phyloP scores from a whole-genome alignment of 2,329 filamentous ascomycete genomes.

The Penicillium hesseltinei region DNA sequence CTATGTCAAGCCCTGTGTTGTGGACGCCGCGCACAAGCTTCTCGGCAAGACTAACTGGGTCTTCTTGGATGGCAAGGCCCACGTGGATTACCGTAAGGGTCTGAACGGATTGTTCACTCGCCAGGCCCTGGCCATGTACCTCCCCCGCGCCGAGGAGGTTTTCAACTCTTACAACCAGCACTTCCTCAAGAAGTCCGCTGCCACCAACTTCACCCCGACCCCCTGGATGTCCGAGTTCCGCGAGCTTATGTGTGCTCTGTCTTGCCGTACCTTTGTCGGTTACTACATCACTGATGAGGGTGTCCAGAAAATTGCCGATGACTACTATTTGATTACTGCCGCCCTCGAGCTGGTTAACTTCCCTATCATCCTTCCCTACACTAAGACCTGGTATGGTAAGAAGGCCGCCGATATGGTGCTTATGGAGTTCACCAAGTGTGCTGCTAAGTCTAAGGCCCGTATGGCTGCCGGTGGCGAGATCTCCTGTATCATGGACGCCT shows the following conservation, averaged over 20 bases:
- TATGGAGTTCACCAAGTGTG: constrained; percentile 83
- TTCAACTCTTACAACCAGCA: constrained; percentile 82
- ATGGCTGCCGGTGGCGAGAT: constrained; percentile 85
- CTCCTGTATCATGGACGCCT: constrained; percentile 92
- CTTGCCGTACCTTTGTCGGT: constrained; percentile 94
- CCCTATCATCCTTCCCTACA: constrained; percentile 91
- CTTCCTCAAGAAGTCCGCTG: constrained; percentile 73
- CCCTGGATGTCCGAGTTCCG: constrained; percentile 92
- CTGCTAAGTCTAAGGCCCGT: constrained; percentile 86
- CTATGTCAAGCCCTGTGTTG: constrained; percentile 94
- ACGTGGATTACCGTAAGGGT: constrained; percentile 96
- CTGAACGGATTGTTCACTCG: constrained; percentile 93
- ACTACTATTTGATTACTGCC: constrained; percentile 95
- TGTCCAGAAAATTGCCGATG: constrained; percentile 90
- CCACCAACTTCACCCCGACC: constrained; percentile 68
- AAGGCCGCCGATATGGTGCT: constrained; percentile 92
- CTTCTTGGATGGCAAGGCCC: constrained; percentile 89
- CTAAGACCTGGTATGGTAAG: constrained; percentile 96
- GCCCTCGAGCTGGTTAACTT: constrained; percentile 98
- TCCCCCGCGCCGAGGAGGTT: constrained; percentile 88
- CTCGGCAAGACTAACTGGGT: constrained; percentile 93
- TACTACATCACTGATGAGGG: constrained; percentile 89
- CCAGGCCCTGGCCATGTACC: constrained; percentile 79
- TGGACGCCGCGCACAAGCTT: constrained; percentile 90
- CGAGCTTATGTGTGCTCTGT: constrained; percentile 91